A percentile compares a stretch with the other conserved stretches of the same genome.
phyloP scores from a whole-genome alignment of 1,139 yeast species.

The Yamadazyma jaroonii region DNA sequence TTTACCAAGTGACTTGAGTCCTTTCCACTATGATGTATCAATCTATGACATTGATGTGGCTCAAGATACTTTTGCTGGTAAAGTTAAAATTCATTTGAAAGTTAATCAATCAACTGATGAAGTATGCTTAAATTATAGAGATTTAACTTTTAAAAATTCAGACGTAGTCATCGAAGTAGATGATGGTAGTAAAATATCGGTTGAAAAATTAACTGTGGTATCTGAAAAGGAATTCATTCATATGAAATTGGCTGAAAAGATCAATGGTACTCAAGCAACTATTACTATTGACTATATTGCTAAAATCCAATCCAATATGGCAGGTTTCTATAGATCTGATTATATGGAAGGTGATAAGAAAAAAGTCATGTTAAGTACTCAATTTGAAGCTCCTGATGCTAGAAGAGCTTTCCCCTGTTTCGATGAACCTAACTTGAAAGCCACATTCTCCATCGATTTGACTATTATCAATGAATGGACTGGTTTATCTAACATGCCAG shows the following conservation, averaged over 20 bases:
- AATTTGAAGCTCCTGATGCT: constrained; percentile 84
- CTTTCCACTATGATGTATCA: constrained; percentile 43
- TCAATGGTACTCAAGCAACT: constrained; percentile 14
- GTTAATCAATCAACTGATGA: constrained; percentile 31
- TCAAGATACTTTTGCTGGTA: constrained; percentile 38
- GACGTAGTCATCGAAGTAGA: constrained; percentile 12
- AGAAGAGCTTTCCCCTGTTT: constrained; percentile 83
- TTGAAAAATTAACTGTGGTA: constrained; percentile 19
- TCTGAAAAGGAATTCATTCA: constrained; percentile 27
- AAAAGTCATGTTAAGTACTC: constrained; percentile 72
- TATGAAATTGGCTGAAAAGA: constrained; percentile 19
- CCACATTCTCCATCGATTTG: constrained; percentile 64
- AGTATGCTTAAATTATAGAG: constrained; percentile 43
- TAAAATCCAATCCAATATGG: constrained; percentile 57
- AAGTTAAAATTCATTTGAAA: constrained; percentile 35
- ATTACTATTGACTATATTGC: constrained; percentile 45
- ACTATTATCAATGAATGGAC: constrained; percentile 56
- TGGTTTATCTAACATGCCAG: constrained; percentile 75
- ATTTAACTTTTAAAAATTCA: constrained; percentile 23
- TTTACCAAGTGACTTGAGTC: constrained; percentile 41
- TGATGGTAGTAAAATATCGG: constrained; percentile 9
- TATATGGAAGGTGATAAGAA: constrained; percentile 60
- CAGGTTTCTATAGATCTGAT: constrained; percentile 78
- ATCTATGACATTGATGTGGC: constrained; percentile 33
- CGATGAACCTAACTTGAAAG: constrained; percentile 77